Evolutionary conservation across 2,329 filamentous ascomycete genomes (phyloP).

Genomic region (Fusarium graminum): DNA sequence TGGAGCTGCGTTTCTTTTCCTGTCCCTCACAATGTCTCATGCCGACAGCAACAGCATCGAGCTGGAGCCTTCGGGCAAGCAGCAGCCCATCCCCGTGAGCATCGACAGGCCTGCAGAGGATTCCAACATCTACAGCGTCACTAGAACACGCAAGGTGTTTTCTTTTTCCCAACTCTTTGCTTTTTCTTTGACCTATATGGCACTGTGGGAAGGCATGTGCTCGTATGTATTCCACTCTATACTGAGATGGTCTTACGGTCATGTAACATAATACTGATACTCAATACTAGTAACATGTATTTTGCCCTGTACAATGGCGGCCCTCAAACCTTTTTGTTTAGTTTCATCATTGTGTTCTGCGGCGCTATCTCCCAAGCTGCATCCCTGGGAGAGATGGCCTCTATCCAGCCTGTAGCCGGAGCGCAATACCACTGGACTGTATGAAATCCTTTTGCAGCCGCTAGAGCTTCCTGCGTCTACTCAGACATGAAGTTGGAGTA

Average conservation of each 20-base stretch:
- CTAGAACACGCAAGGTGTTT: slow-evolving; percentile 43
- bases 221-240: slow-evolving; percentile 24
- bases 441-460: neutral
- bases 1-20: neutral
- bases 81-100: slow-evolving; percentile 21
- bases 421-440: slow-evolving; percentile 46
- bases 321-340: slow-evolving; percentile 45
- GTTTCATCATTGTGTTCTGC: slow-evolving; percentile 47
- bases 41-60: slow-evolving; percentile 34
- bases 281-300: slow-evolving; percentile 43
- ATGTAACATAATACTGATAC: too few relatives aligned
- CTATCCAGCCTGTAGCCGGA: slow-evolving; percentile 43
- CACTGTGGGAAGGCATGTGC: slow-evolving; percentile 47
- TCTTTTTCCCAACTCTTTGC: slow-evolving; percentile 46
- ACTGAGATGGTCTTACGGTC: accelerated
- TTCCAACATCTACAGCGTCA: slow-evolving; percentile 39
- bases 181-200: slow-evolving; percentile 46
- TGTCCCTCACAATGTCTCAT: slow-evolving; percentile 26
- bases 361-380: slow-evolving; percentile 45
- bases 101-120: slow-evolving; percentile 31
- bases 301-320: slow-evolving; percentile 47
- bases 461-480: accelerated
- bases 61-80: slow-evolving; percentile 30
- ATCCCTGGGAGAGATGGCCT: slow-evolving; percentile 45
- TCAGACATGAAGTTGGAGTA: neutral